Base-by-base conservation (phyloP, 1,139 yeast genomes). In the Meyerozyma carpophila region DNA sequence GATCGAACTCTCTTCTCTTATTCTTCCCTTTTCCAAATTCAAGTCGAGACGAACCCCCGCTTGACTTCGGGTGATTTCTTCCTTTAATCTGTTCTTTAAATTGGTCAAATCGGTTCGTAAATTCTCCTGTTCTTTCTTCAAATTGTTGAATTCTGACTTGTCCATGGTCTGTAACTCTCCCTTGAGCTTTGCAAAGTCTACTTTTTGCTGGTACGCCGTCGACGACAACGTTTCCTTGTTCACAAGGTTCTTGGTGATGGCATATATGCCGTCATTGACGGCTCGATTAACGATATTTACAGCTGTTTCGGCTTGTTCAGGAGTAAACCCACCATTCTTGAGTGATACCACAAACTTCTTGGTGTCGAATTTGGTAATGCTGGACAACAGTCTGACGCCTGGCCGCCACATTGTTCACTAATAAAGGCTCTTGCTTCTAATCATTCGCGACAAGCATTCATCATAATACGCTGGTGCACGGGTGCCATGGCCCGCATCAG, bases 171-270 rank as follows among this genome's bases (percentile, higher is more conserved):
- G 91, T 43, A 91, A 73, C 62, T 91, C 98, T 32, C 95, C 95
- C 60, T 90, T 85, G 48, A 91, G 75, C 60, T 91, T 91, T 39
- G 96, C 95, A 73, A 93, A 93, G 62, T 91, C 97, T 28, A 93
- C 98, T 57, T 93, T 88, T 57, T 93, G 98, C 59, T 91, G 96
- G 62, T 93, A 93, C 7, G 96, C 84, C 53, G 91, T 79, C 49
- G 93, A 82, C 16, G 89, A 81, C 41, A 91, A 73, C 37, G 83
- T 81, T 54, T 90, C 96, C 54, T 88, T 84, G 32, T 90, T 80
- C 14, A 91, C 95, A 44, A 91, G 68, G 56, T 85, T 86, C 41
- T 81, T 75, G 18, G 93, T 82, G 26, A 90, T 81, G 43, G 86
- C 80, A 37, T 77, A 75, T 18, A 90, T 82, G 8, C 96, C 95